Evolutionary conservation across 2,329 filamentous ascomycete genomes (phyloP), one percentile per base, ranked within the genome.

Genomic region (Lasiodiplodia gonubiensis): DNA sequence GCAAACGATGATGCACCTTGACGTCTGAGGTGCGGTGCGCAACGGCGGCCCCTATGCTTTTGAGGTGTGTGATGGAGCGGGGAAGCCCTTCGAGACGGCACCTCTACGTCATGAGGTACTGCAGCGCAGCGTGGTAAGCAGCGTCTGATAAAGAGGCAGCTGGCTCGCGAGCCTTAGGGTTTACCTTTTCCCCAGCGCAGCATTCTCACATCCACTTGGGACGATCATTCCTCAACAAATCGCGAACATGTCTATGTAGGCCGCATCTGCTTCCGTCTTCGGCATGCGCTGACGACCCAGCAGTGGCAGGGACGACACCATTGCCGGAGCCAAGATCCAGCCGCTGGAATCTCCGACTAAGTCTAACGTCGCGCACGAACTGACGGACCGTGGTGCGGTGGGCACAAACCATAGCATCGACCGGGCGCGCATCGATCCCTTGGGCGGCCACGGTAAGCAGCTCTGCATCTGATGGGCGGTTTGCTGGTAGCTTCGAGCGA

Each of bases 321-420:
- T 72, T 64, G 71, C 71, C 12, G 71, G 66, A 12, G 64, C 69
- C 57, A 73, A 73, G 69, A 71, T 73, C 59, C 49, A 70, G 33
- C 71, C 71, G 30, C 69, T 73, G 18, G 69, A 68, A 30, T 72
- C 72, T 8, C 66, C 67, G 12, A 66, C 49, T 18, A 73, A 73
- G 64, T 25, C 33, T 53, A 53, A 68, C 59, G 53, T 61, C 16
- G 60, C 67, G 30, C 70, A 70, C 60, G 71, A 71, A 53, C 37
- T 61, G 21, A 52, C 51, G 39, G 69, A 65, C 23, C 63, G 69
- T 52, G 71, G 71, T 25, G 68, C 52, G 16, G 61, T 53, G 21
- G 72, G 72, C 53, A 70, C 68, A 18, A 68, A 72, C 64, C 46
- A 67, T 27, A 69, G 27, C 61, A 73, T 74, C 67, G 71, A 73